Evolutionary conservation across 257 asterid species (phyloP).

Genomic region (Perilla frutescens): DNA sequence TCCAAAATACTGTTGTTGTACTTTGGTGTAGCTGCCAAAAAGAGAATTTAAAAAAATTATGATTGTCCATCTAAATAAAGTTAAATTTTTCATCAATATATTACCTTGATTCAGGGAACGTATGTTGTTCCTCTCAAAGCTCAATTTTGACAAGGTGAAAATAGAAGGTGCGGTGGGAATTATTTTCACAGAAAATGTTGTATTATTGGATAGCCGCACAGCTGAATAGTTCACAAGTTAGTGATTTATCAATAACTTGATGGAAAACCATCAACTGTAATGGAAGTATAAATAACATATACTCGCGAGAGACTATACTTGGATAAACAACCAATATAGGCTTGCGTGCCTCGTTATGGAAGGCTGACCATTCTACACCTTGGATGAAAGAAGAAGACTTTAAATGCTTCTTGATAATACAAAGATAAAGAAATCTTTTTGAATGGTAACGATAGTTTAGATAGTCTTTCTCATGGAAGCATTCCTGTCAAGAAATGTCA

Average conservation of each 20-base stretch:
- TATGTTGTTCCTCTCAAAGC: constrained; percentile 71
- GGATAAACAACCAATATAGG: constrained; percentile 81
- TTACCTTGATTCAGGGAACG: constrained; percentile 75
- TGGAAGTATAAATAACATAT: not conserved
- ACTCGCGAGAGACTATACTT: constrained; percentile 49
- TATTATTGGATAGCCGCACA: constrained; percentile 50
- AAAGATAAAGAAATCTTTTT: constrained; percentile 88
- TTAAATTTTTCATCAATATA: constrained; percentile 20
- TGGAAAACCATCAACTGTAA: constrained; percentile 20
- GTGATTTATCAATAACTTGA: constrained; percentile 22
- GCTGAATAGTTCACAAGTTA: constrained; percentile 48
- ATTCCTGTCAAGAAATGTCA: constrained; percentile 63
- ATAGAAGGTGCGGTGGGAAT: constrained; percentile 85
- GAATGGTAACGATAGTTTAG: constrained; percentile 94
- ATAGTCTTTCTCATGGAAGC: constrained; percentile 94
- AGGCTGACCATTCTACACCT: constrained; percentile 73
- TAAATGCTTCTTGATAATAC: constrained; percentile 75
- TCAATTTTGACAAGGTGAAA: constrained; percentile 71
- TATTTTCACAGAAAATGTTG: constrained; percentile 67
- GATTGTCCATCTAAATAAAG: constrained; percentile 29
- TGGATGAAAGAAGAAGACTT: constrained; percentile 50
- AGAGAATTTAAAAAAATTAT: constrained; percentile 43
- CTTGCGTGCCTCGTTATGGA: constrained; percentile 94
- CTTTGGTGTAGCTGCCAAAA: constrained; percentile 70
- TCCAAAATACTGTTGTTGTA: constrained; percentile 92